Conservation (phyloP, 2,329 filamentous ascomycete genomes). For the Chalara sp. region DNA sequence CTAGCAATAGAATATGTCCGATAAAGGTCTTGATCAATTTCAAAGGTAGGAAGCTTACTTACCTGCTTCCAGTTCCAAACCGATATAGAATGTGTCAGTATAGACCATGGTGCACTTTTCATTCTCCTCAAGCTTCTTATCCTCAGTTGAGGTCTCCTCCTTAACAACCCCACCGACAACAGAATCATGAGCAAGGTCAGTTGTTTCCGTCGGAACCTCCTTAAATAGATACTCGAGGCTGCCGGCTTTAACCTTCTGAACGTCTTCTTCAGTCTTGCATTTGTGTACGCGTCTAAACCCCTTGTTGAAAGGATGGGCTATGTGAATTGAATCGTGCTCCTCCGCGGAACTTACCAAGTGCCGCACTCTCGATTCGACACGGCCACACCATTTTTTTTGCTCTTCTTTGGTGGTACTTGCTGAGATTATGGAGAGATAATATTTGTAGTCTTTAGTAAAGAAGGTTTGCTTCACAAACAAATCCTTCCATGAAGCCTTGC, state of each 20-base stretch:
- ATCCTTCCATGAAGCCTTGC: slow-evolving; percentile 75
- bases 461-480: slow-evolving; percentile 88
- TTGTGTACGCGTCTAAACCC: slow-evolving; percentile 78
- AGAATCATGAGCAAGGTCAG: slow-evolving; percentile 34
- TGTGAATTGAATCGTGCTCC: slow-evolving; percentile 67
- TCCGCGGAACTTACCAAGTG: slow-evolving; percentile 80
- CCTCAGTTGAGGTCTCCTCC: slow-evolving; percentile 29
- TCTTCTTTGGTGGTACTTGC: slow-evolving; percentile 78
- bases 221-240: slow-evolving; percentile 50
- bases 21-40: too few relatives aligned
- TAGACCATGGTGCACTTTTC: slow-evolving; percentile 46
- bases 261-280: slow-evolving; percentile 55
- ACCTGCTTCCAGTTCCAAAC: slow-evolving; percentile 73
- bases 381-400: slow-evolving; percentile 81
- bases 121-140: slow-evolving; percentile 30
- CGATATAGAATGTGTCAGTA: slow-evolving; percentile 92
- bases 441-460: slow-evolving; percentile 89
- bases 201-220: slow-evolving; percentile 24
- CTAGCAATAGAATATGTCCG: too few relatives aligned
- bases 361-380: slow-evolving; percentile 89
- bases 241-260: slow-evolving; percentile 55
- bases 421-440: slow-evolving; percentile 84
- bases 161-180: slow-evolving; percentile 34
- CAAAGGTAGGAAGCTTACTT: slow-evolving; percentile 26
- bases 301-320: slow-evolving; percentile 90